Base-by-base conservation (phyloP, 768 basidiomycete genomes). In the Naganishia kalamii region DNA sequence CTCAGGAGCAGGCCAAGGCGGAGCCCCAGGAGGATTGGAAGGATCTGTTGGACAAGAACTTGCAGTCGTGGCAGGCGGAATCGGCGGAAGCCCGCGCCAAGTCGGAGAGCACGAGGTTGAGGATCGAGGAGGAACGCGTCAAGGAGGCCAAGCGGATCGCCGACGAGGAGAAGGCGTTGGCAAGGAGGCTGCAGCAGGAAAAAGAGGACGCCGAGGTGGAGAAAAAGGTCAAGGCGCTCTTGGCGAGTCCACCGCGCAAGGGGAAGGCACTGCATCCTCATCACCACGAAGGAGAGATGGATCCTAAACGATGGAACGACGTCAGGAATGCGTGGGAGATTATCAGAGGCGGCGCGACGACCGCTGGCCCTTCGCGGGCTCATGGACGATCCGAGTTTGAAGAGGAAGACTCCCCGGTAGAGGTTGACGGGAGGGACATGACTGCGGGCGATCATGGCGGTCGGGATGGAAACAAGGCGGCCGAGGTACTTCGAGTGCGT, bases 311-410 rank as follows among this genome's bases (percentile, higher is more conserved):
- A 62, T 70, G 74, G 47, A 73, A 70, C 12, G 65, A 71, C 51
- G 75, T 75, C 69, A 68, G 65, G 54, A 71, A 75, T 40, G 68
- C 66, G 33, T 77, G 76, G 76, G 71, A 71, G 33, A 66, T 68
- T 62, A 71, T 77, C 2, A 40, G 40, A 19, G 33, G 43, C 17
- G 66, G 65, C 21, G 44, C 57, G 62, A 37, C 62, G 12, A 25
- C 23, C n/a, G 43, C 50, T 6, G 44, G 54, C n/a, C 50, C 63
- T 11, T 33, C 21, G 4, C 54, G 40, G 12, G 54, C 54, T 1
- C 8, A 44, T 11, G 54, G 54, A 25, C 33, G 60, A 12, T 29
- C 43, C 60, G 60, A 61, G 29, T 46, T 61, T 25, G 60, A 61
- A 12, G 40, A 51, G 29, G 66, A 50, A 32, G 46, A 59, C 17